Base-by-base conservation (phyloP, 225 moss, liverwort and hornwort species). In the Rhytidiadelphus loreus region DNA sequence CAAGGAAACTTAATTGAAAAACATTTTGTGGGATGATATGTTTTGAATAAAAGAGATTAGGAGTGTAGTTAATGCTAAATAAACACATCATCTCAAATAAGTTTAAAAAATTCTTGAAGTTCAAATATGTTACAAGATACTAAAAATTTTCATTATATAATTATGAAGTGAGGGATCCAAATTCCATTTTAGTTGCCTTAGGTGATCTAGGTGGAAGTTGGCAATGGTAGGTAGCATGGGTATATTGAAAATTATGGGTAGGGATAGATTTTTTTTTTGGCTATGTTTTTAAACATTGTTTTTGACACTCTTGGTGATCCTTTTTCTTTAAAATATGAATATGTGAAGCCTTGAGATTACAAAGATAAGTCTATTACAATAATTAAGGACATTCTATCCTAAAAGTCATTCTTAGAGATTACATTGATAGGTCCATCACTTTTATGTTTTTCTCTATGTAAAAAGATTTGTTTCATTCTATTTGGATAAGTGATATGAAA, bases 131-230 rank as follows among this genome's bases (percentile, higher is more conserved):
- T 30, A 19, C 1, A 48, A 11, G 18, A 11, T 0, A 11, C 7
- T 17, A 48, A 73, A 7, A 39, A 39, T 41, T 41, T 23, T 0
- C 6, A 39, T 23, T 69, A 11, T 12, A 12, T 48, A n/a, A 11
- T 12, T 4, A 68, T 39, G 3, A 23, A 3, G 23, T 20, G 7
- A 23, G 1, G 23, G 11, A 66, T 21, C 12, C 6, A 37, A n/a
- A 68, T 23, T 2, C 4, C 12, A n/a, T n/a, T 12, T 68, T n/a
- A 17, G 12, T n/a, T 22, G 66, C n/a, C 7, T 66, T 68, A 0
- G 22, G 3, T 1, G 13, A n/a, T 0, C 0, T 7, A 2, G 4
- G 8, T 39, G 23, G 39, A 8, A 24, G 17, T 2, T 0, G 12
- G 7, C 7, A 13, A 23, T 39, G 39, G 24, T 7, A 0, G 39